These are phyloP conservation scores for Ascoidea asiatica DNA, from an alignment of 805 yeast species.

Conservation along the genomic window DNA sequence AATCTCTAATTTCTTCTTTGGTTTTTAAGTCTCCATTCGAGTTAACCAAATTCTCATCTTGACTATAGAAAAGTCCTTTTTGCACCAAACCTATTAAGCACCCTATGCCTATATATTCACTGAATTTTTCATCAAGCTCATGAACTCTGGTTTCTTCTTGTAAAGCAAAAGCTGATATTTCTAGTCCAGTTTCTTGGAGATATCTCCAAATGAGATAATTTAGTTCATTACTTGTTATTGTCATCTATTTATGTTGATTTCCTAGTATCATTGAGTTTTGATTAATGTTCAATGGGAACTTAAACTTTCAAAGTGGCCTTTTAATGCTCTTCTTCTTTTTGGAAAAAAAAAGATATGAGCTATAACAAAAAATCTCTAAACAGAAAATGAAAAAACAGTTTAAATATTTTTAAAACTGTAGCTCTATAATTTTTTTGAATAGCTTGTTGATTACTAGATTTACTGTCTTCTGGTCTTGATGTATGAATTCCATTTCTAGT, in stretches of 20 bases:
- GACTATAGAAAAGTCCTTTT: slow-evolving; percentile 69
- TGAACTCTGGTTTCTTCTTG: slow-evolving; percentile 60
- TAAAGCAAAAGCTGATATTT: slow-evolving; percentile 66
- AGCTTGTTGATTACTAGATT: too few relatives aligned
- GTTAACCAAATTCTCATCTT: slow-evolving; percentile 45
- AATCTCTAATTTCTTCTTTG: slow-evolving; percentile 17
- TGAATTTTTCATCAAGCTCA: slow-evolving; percentile 36
- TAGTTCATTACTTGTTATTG: slow-evolving; percentile 69
- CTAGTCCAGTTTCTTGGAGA: slow-evolving; percentile 71
- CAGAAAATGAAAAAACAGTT: too few relatives aligned
- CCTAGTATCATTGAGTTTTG: not conserved
- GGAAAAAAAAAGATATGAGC: too few relatives aligned
- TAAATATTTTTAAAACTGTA: too few relatives aligned
- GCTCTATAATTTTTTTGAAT: too few relatives aligned
- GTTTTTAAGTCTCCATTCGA: slow-evolving; percentile 19
- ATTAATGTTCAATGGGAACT: too few relatives aligned
- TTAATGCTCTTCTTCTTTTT: too few relatives aligned
- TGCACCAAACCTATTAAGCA: slow-evolving; percentile 72
- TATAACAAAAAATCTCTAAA: too few relatives aligned
- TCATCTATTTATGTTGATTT: slow-evolving; percentile 41
- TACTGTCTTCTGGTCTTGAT: too few relatives aligned
- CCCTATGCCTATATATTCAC: slow-evolving; percentile 56
- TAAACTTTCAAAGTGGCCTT: too few relatives aligned
- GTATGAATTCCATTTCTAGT: too few relatives aligned
- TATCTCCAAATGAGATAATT: slow-evolving; percentile 91